phyloP scores from a whole-genome alignment of 2,329 filamentous ascomycete genomes.

The Balansia obtecta region DNA sequence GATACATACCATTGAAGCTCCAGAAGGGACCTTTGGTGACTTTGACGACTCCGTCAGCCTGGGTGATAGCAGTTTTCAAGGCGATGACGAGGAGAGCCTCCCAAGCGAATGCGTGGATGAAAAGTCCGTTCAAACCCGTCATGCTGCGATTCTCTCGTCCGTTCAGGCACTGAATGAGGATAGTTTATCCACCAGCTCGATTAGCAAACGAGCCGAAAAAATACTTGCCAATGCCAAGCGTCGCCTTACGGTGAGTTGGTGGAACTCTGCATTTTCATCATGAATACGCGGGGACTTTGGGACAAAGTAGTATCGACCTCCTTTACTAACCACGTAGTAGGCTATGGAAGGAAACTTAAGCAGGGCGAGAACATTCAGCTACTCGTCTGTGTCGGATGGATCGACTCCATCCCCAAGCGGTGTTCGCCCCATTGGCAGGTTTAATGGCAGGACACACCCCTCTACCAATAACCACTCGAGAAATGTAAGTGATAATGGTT shows the following conservation, averaged over 20 bases:
- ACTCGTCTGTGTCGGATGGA: conserved; percentile 29
- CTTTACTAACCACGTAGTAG: conserved; percentile 30
- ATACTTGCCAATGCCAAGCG: conserved; percentile 90
- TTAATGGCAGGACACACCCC: conserved; percentile 10
- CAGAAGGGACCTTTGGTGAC: conserved; percentile 39
- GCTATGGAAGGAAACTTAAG: conserved; percentile 88
- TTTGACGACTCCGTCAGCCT: conserved; percentile 51
- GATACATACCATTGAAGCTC: conserved; percentile 37
- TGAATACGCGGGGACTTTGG: not conserved
- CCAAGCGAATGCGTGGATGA: conserved; percentile 44
- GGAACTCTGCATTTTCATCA: not conserved
- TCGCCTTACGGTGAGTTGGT: conserved; percentile 62
- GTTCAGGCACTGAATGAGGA: conserved; percentile 30
- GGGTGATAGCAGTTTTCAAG: conserved; percentile 53
- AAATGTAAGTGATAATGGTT: conserved; percentile 20
- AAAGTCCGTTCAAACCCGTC: conserved; percentile 16
- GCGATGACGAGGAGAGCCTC: conserved; percentile 55
- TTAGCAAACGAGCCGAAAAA: conserved; percentile 75
- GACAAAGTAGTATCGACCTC: not conserved
- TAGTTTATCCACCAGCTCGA: conserved; percentile 56
- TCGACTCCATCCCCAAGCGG: conserved; percentile 37
- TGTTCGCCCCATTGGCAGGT: conserved; percentile 14
- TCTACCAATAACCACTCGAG: conserved; percentile 14
- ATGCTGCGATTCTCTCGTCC: conserved; percentile 6
- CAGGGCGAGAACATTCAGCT: conserved; percentile 57